Evolutionary conservation across 768 basidiomycete genomes (phyloP), one percentile per base, ranked within the genome.

Genomic region (Phanerochaete carnosa): DNA sequence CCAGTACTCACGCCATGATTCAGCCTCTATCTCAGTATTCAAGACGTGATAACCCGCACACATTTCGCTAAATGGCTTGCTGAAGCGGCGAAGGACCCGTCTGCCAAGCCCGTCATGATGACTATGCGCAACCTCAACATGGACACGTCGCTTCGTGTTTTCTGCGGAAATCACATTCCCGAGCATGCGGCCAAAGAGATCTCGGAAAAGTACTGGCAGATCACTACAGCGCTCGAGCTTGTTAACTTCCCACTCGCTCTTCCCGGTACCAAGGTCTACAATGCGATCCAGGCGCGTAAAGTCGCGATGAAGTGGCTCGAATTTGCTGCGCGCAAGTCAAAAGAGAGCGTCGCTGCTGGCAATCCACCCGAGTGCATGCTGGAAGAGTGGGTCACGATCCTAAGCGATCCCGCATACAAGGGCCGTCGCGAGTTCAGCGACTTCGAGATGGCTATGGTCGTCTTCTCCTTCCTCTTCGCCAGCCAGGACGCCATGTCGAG

Each of bases 401-500:
- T 97, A 69, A 75, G 80, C 39, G 85, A 87, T 26, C 88, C 83
- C 16, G 69, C 72, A 74, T 71, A 78, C 69, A 95, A 95, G 73
- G 88, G 90, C 64, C 86, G 87, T 64, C 84, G 79, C 62, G 92
- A 98, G 62, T 98, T 95, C 77, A 90, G 87, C 65, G 90, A 98
- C 73, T 81, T 83, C 66, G 96, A 99, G 76, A 98, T 98, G 86
- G 94, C 92, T 29, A 92, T 97, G 88, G 95, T 97, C 69, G 76
- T 99, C 43, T 88, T 99, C 70, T 94, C 92, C 12, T 98, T 98
- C 87, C 78, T 99, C 57, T 98, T 98, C 69, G 97, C 94, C 1
- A 90, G 88, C 26, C 94, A 97, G 78, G 97, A 99, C 72, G 97
- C 97, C 51, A 98, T 99, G 97, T 93, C 92, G 72, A 94, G 92